Percentiles rank a stretch among this genome's conserved stretches.
Evolutionary conservation across 768 basidiomycete species (phyloP).

Genomic region (Leccinum sublutescens): DNA sequence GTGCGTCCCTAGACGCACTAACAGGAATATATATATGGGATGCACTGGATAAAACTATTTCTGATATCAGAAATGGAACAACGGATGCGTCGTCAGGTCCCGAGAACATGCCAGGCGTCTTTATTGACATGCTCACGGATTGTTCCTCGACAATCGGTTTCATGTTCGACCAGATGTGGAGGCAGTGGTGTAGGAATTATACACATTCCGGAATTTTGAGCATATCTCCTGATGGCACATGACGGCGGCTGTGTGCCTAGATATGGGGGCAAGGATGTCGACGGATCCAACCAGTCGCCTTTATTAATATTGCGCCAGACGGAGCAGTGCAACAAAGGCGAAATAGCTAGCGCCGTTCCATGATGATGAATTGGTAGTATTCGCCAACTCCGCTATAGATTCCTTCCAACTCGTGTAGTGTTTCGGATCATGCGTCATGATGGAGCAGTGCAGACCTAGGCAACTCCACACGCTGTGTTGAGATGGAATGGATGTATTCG

Average conservation of each 20-base stretch:
- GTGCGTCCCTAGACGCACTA: constrained; percentile 5
- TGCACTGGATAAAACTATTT: constrained; percentile 1
- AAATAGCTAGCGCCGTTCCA: background rate
- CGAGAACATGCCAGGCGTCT: background rate
- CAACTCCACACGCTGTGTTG: constrained; percentile 4
- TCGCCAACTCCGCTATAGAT: background rate
- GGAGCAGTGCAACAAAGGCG: constrained; percentile 2
- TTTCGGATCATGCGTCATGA: constrained; percentile 15
- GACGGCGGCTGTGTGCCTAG: background rate
- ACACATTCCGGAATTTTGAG: background rate
- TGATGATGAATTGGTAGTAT: background rate
- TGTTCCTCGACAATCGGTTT: background rate
- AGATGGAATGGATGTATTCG: constrained; percentile 2
- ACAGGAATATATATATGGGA: background rate
- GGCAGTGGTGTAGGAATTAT: background rate
- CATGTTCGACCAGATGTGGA: background rate
- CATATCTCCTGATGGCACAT: background rate
- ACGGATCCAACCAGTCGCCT: background rate
- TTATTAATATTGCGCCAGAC: background rate
- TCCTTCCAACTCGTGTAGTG: background rate
- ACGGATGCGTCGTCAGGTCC: background rate
- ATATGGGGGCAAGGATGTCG: background rate
- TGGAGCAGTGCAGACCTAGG: constrained; percentile 4
- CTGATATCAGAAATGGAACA: background rate
- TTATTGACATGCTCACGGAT: background rate